Evolutionary conservation across 306 rosid genomes (phyloP), one percentile per base, ranked within the genome.

Genomic region (Betula pendula): DNA sequence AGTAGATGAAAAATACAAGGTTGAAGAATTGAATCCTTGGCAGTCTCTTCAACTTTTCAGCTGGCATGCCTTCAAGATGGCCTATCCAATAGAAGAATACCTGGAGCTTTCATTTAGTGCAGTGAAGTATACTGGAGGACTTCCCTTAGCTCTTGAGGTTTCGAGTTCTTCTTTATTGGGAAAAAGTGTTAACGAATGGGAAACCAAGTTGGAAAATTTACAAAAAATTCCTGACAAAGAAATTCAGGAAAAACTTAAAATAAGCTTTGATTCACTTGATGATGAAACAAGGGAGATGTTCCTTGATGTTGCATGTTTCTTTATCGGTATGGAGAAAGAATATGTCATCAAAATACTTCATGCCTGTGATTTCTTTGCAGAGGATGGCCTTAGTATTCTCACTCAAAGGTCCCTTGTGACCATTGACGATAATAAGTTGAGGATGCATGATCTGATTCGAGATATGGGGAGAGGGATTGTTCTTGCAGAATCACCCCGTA

Each of bases 401-500:
- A 27, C 59, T 29, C 81, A 84, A 0, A 47, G 81, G 17, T 77
- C 83, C n/a, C 88, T 87, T 1, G 0, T 87, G 0, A 76, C 35
- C n/a, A 27, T 80, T 77, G 81, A 76, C 16, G 0, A 2, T 15
- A 52, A 70, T 50, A 71, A 5, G 6, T 60, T 81, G 1, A 24
- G 2, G 22, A 81, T 76, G 81, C 84, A 81, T 70, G 81, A 76
- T 72, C 62, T 81, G 22, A 15, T 81, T 33, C 38, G 80, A 74
- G 87, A 84, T 31, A 87, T 84, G 85, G 90, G 87, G 45, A 52
- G 87, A 63, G 80, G 63, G 27, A 82, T 87, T 5, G 77, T 75
- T 49, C 76, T 76, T 40, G 33, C 40, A 16, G 68, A 62, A 11
- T 80, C 75, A 0, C 4, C 67, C 0, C 31, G 74, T 2, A 27